Conservation (phyloP, 495 filamentous ascomycete genomes). For the Lasiosphaeris hirsuta region DNA sequence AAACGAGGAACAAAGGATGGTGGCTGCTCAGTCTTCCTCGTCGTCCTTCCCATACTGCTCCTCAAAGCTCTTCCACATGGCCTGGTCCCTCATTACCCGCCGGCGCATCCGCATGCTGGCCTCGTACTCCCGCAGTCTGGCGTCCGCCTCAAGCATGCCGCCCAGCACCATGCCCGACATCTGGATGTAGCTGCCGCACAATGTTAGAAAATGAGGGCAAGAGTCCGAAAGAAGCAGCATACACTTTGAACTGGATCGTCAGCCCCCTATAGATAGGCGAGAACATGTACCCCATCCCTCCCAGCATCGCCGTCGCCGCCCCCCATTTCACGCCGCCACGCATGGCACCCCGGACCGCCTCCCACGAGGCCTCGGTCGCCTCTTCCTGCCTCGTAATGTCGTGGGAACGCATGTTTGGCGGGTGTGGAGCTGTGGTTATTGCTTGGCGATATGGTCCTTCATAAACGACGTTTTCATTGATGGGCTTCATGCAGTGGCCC, state of each 20-base stretch:
- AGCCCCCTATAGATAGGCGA: slow-evolving; percentile 76
- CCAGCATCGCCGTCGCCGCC: slow-evolving; percentile 52
- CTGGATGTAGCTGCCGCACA: slow-evolving; percentile 63
- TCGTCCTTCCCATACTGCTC: slow-evolving; percentile 37
- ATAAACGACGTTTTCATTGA: not conserved
- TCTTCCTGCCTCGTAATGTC: slow-evolving; percentile 52
- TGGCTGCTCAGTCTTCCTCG: slow-evolving; percentile 27
- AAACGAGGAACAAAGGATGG: not conserved
- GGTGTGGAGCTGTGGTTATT: not conserved
- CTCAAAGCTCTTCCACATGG: slow-evolving; percentile 55
- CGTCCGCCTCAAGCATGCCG: slow-evolving; percentile 79
- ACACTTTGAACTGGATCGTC: slow-evolving; percentile 89
- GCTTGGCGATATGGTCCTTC: not conserved
- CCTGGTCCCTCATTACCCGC: slow-evolving; percentile 57
- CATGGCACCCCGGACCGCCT: slow-evolving; percentile 57
- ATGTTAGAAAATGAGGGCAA: not conserved
- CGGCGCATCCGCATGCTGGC: slow-evolving; percentile 59
- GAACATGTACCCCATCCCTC: slow-evolving; percentile 52
- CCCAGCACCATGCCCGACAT: slow-evolving; percentile 86
- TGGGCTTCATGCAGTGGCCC: not conserved
- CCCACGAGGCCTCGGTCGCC: slow-evolving; percentile 57
- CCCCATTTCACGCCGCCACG: slow-evolving; percentile 67
- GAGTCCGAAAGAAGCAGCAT: slow-evolving; percentile 26
- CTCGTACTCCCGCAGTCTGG: slow-evolving; percentile 66
- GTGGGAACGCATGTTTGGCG: slow-evolving; percentile 32